A percentile compares a stretch with the other conserved stretches of the same genome.
Conservation (phyloP, 441 rosid genomes). For the Corymbia citriodora region DNA sequence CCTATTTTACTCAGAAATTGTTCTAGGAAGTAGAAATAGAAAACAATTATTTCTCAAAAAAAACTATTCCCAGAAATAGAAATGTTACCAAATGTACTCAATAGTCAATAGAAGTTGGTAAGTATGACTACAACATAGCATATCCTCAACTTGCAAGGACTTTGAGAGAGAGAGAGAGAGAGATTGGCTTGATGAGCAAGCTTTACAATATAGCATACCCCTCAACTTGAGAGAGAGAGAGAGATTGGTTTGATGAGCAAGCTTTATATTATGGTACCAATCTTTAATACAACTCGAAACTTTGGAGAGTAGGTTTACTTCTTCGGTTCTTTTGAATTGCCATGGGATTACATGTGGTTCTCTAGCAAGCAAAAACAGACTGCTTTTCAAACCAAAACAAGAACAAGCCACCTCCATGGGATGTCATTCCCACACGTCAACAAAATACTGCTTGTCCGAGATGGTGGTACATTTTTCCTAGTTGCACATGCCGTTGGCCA, state of each 20-base stretch:
- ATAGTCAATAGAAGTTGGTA: neutral
- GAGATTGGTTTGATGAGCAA: neutral
- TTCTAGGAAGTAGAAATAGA: too few species aligned
- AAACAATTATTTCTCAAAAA: too few species aligned
- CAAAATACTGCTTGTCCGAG: neutral
- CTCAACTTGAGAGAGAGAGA: neutral
- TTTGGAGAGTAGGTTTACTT: neutral
- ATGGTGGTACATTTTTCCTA: neutral
- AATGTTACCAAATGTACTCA: too few species aligned
- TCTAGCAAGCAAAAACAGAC: neutral
- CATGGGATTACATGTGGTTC: neutral
- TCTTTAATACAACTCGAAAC: neutral
- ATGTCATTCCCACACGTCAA: neutral
- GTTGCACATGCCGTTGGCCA: rapidly evolving
- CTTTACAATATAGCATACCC: too few species aligned
- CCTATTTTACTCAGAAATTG: too few species aligned
- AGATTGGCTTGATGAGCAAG: neutral
- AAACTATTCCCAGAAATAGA: too few species aligned
- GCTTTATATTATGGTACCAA: neutral
- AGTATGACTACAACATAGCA: neutral
- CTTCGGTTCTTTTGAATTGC: neutral
- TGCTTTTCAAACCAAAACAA: neutral
- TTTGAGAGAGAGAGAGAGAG: neutral
- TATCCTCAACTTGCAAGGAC: neutral
- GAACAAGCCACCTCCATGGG: neutral